Evolutionary conservation across 129 eudicot genomes (phyloP), one percentile per base, ranked within the genome.

Genomic region (Calendula officinalis): DNA sequence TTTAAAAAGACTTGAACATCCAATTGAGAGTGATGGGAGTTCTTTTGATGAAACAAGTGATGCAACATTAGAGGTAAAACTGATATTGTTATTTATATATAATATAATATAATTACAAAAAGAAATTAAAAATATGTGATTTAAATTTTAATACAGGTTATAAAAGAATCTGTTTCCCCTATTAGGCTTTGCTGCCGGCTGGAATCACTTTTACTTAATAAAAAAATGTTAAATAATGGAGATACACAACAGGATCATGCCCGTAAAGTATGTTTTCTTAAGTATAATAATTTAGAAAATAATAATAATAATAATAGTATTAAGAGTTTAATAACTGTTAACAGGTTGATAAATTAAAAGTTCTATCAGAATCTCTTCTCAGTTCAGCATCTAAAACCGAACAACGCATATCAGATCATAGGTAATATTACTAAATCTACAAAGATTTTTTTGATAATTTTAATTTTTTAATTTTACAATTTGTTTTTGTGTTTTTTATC

Each of bases 321-420:
- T 57, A 41, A 13, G 39, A 62, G 34, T 15, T 14, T 12, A 64
- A 37, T 45, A 27, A 48, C 64, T 4, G 7, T 67, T 68, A 6
- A 72, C 81, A 88, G 96, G 87, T 88, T 65, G 89, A 82, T 67
- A 85, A 88, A 72, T 62, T 88, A 49, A 88, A 82, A 81, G 74
- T 88, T 53, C 67, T 88, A 53, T 66, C 89, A 14, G 98, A 88
- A 72, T 92, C 99, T 68, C 96, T 92, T 45, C 68, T 80, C 30
- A 88, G 83, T 78, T 92, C 99, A 55, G 82, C 81, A 69, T 69
- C 84, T 43, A 83, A 85, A 71, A 77, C 95, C 47, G 96, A 88
- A 78, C 76, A 76, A 30, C 95, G 96, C 64, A 79, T 92, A 64
- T 75, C 75, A 17, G 99, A 92, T 22, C 81, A 90, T 64, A 88